phyloP scores from a whole-genome alignment of 768 basidiomycete species.

The Amanita polypyramis region DNA sequence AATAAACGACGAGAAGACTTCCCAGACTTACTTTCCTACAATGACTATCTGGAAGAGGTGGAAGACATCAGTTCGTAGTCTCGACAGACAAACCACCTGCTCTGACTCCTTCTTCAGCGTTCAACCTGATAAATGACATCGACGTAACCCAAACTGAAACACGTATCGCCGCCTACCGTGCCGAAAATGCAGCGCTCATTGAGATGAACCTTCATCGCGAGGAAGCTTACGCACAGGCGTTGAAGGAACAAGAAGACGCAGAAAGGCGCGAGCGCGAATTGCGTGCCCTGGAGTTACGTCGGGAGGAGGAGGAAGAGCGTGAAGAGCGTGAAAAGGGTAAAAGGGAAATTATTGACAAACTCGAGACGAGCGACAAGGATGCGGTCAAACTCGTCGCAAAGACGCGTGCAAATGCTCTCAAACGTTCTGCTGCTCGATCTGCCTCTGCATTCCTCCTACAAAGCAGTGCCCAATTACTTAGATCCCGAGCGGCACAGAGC shows the following conservation, averaged over 20 bases:
- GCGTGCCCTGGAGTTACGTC: slow-evolving; percentile 53
- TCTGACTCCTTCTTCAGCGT: slow-evolving; percentile 40
- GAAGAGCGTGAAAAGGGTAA: slow-evolving; percentile 64
- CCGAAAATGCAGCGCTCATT: slow-evolving; percentile 74
- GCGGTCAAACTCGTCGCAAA: slow-evolving; percentile 62
- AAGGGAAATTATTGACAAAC: slow-evolving; percentile 68
- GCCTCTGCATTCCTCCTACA: slow-evolving; percentile 33
- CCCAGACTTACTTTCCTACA: slow-evolving; percentile 64
- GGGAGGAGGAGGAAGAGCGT: slow-evolving; percentile 67
- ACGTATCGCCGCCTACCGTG: slow-evolving; percentile 67
- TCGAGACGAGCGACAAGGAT: slow-evolving; percentile 68
- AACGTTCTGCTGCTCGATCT: slow-evolving; percentile 48
- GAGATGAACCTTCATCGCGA: slow-evolving; percentile 79
- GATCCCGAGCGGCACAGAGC: slow-evolving; percentile 55
- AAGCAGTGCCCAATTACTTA: slow-evolving; percentile 39
- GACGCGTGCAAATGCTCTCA: slow-evolving; percentile 52
- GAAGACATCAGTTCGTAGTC: slow-evolving; percentile 64
- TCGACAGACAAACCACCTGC: background rate
- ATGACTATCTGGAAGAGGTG: slow-evolving; percentile 93
- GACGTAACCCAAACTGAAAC: slow-evolving; percentile 75
- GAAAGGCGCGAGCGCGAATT: slow-evolving; percentile 62
- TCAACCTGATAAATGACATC: slow-evolving; percentile 90
- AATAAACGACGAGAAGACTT: slow-evolving; percentile 94
- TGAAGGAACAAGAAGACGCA: slow-evolving; percentile 75
- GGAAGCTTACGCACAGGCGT: slow-evolving; percentile 59